Conservation (phyloP, 2,329 filamentous ascomycete species). For the Xylaria sp. region DNA sequence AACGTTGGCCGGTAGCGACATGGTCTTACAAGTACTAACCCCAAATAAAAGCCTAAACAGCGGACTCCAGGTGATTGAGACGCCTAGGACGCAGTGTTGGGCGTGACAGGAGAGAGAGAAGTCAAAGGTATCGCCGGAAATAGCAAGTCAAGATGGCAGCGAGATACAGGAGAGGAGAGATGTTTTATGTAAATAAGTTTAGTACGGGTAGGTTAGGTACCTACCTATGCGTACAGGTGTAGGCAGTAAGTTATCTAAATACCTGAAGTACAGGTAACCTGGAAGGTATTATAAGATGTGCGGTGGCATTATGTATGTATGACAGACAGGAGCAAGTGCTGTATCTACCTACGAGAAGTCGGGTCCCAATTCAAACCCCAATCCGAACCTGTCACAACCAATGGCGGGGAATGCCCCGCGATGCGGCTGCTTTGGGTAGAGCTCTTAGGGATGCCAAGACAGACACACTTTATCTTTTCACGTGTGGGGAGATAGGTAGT, state of each 20-base stretch:
- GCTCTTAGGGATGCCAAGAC: neutral
- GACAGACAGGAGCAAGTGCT: neutral
- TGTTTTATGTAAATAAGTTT: neutral
- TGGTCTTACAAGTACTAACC: constrained; percentile 25
- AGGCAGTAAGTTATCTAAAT: neutral
- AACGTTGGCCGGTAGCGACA: constrained; percentile 67
- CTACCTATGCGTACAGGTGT: too few relatives aligned
- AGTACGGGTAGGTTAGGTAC: neutral
- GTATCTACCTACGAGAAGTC: too few relatives aligned
- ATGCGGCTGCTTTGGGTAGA: constrained; percentile 27
- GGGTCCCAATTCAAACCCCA: neutral
- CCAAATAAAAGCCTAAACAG: neutral
- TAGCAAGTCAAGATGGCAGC: neutral
- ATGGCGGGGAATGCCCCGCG: constrained; percentile 38
- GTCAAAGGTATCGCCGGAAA: neutral
- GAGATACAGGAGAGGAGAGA: neutral
- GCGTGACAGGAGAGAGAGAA: neutral
- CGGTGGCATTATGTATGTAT: neutral
- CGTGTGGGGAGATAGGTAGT: too few relatives aligned
- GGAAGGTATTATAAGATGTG: neutral
- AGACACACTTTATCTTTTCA: too few relatives aligned
- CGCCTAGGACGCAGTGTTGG: neutral
- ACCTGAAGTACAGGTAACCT: neutral
- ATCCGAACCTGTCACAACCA: constrained; percentile 11
- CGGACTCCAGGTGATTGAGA: neutral